Evolutionary conservation across 495 filamentous ascomycete genomes (phyloP).

Genomic region (Lophiotrema nucula): DNA sequence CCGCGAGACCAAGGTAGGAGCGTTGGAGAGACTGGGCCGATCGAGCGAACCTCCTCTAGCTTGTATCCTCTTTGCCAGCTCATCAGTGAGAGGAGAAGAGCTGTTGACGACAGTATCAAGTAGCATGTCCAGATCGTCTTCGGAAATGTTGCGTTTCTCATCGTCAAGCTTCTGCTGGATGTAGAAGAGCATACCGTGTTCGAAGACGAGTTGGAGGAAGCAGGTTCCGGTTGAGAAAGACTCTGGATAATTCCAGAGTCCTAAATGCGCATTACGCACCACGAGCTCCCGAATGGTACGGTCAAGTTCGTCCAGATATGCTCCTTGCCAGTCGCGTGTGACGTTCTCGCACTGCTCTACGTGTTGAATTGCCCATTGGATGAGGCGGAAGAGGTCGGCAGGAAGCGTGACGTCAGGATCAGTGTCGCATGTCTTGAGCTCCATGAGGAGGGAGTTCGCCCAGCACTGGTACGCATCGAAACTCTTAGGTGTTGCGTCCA

Average conservation of each 20-base stretch:
- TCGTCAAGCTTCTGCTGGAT: neutral
- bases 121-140: neutral
- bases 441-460: neutral
- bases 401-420: neutral
- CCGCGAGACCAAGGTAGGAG: neutral
- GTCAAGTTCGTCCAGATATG: neutral
- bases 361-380: neutral
- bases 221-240: neutral
- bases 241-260: neutral
- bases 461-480: neutral
- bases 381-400: neutral
- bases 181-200: neutral
- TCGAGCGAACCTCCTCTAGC: neutral
- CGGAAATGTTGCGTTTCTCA: neutral
- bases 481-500: neutral
- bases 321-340: neutral
- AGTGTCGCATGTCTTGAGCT: neutral
- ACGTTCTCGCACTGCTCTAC: neutral
- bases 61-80: neutral
- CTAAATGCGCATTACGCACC: neutral
- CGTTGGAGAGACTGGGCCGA: neutral
- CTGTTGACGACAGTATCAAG: neutral
- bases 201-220: neutral
- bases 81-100: neutral
- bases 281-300: neutral